Evolutionary conservation across 257 asterid genomes (phyloP), one percentile per base, ranked within the genome.

Genomic region (Lavandula angustifolia): DNA sequence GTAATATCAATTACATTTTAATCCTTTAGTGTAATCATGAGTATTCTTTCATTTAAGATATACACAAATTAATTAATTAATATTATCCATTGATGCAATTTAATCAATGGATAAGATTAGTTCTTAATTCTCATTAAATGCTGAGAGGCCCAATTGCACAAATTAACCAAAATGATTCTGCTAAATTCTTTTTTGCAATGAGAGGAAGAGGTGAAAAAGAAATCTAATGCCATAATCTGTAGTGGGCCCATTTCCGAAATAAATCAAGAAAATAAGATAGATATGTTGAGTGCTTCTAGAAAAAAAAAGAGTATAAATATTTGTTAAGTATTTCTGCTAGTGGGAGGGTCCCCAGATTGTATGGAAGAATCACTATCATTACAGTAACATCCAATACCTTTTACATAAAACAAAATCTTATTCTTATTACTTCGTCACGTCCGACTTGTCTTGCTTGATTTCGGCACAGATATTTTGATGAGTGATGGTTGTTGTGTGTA

Each of bases 311-410:
- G 27, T 22, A 22, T 0, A 22, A 41, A 48, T 53, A 16, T 31
- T 58, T 58, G 38, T 62, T 34, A 18, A 63, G 71, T 63, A 70
- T 48, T 63, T 35, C 66, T 71, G 66, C 46, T 44, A 71, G 61
- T 71, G 64, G 71, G 42, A 55, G 55, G 66, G 71, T 37, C 71
- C 76, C 52, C 71, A 54, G 38, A 46, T 54, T 54, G 37, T 16
- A 27, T 37, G 46, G 41, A 57, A 61, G 41, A 57, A 61, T 70
- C 9, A 43, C 50, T 53, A 31, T 3, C 33, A 52, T 41, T 14
- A 52, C 63, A 60, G 67, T 50, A 60, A 51, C 48, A 50, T 4
- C 40, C 54, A 61, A 13, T 29, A 12, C 5, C 54, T n/a, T 54
- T 12, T n/a, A 0, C 22, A 33, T 33, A 22, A 31, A 29, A 52